Evolutionary conservation across 441 rosid species (phyloP), one percentile per base, ranked within the genome.

Genomic region (Arabidopsis lyrata): DNA sequence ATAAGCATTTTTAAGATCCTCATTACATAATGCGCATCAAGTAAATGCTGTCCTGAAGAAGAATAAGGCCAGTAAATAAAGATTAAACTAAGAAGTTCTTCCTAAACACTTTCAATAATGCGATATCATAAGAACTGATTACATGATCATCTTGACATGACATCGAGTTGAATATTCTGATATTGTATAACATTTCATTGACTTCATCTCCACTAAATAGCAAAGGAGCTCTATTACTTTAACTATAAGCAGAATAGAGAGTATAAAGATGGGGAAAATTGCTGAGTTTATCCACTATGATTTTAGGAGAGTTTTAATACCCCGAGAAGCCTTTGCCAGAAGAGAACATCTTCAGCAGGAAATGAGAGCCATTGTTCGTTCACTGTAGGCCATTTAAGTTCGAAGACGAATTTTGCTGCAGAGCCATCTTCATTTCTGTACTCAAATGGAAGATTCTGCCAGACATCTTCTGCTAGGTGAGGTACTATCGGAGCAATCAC

Each of bases 401-500:
- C 93, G 31, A 95, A 95, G 77, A 92, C 95, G 72, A 88, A 95
- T 76, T 84, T 77, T 55, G 91, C 89, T 49, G 78, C 44, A 54
- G 90, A 86, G 70, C 93, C 95, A 76, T 87, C 91, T 69, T 88
- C 73, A 20, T 55, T 52, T 62, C 67, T 72, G 69, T 84, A 76
- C 57, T 81, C 81, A 59, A 89, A 95, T 18, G 99, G 97, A 70
- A 95, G 93, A 83, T 90, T 90, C 79, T 87, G 96, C 99, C 99
- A 95, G 32, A 80, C 96, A 72, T 95, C 98, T 84, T 90, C 98
- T 13, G 99, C 97, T 78, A 95, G 77, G 83, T 95, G 99, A 76
- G 99, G 99, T 75, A 95, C 72, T 58, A 92, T 89, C 0, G 99
- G 99, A 39, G 97, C 96, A n/a, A 90, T 77, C 76, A 90, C 90